These are phyloP conservation scores for Yamadazyma kitorensis DNA, from an alignment of 805 yeast species.

Conservation along the genomic window DNA sequence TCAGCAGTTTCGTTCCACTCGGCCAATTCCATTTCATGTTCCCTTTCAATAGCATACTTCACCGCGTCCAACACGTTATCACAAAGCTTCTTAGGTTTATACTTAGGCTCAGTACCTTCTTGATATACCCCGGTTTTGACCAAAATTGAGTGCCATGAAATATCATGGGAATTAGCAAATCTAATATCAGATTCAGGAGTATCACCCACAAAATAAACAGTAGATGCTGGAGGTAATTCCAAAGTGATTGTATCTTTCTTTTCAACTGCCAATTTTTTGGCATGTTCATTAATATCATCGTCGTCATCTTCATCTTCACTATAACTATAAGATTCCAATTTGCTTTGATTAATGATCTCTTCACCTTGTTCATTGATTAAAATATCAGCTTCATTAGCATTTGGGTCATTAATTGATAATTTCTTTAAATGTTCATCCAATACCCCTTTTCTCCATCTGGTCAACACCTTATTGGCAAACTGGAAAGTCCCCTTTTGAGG, in stretches of 20 bases:
- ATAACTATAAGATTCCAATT: constrained; percentile 34
- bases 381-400: constrained; percentile 41
- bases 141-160: constrained; percentile 79
- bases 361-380: constrained; percentile 44
- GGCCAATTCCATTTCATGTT: constrained; percentile 64
- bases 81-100: constrained; percentile 71
- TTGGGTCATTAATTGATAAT: constrained; percentile 40
- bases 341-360: constrained; percentile 42
- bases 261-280: constrained; percentile 31
- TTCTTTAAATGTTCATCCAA: constrained; percentile 70
- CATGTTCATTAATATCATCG: constrained; percentile 17
- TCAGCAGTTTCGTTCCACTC: constrained; percentile 66
- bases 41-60: constrained; percentile 77
- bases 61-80: constrained; percentile 80
- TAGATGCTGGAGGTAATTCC: constrained; percentile 77
- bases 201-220: constrained; percentile 87
- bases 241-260: constrained; percentile 40
- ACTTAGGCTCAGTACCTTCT: constrained; percentile 75
- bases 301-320: constrained; percentile 30
- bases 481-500: constrained; percentile 86
- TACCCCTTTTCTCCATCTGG: constrained; percentile 75
- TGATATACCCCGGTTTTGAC: constrained; percentile 87
- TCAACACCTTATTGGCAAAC: constrained; percentile 75
- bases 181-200: constrained; percentile 87
- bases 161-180: constrained; percentile 83